phyloP scores from a whole-genome alignment of 352 stramenopile genomes.

The Thalassiosira livingstoniorum region DNA sequence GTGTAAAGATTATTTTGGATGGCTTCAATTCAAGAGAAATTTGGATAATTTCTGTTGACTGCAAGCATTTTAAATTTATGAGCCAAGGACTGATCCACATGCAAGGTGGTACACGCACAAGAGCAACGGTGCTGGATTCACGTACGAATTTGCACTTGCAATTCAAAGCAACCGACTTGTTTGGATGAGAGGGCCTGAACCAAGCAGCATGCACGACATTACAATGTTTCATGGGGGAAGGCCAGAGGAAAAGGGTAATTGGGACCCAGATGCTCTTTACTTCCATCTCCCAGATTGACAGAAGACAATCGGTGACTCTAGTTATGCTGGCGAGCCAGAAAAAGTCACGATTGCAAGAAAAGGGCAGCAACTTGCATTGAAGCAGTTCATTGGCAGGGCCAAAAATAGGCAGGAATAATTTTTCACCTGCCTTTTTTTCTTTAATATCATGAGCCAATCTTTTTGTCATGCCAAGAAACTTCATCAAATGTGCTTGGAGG shows the following conservation, averaged over 20 bases:
- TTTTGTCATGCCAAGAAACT: too few relatives aligned
- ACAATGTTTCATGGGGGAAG: conserved; percentile 22
- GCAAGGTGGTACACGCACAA: conserved; percentile 42
- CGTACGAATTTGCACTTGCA: conserved; percentile 47
- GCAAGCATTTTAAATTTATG: conserved; percentile 27
- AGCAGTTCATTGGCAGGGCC: not conserved
- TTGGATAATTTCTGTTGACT: conserved; percentile 36
- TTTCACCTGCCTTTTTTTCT: too few relatives aligned
- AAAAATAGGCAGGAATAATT: not conserved
- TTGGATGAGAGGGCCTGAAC: conserved; percentile 38
- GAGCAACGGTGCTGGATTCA: conserved; percentile 25
- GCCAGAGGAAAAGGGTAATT: not conserved
- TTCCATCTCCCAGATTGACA: not conserved
- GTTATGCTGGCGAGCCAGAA: conserved; percentile 1
- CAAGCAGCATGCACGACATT: conserved; percentile 15
- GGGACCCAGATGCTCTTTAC: conserved; percentile 18
- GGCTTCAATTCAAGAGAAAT: conserved; percentile 23
- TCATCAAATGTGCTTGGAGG: too few relatives aligned
- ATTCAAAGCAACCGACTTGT: conserved; percentile 19
- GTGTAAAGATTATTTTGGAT: conserved; percentile 12
- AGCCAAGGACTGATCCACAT: conserved; percentile 22
- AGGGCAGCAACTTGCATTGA: not conserved
- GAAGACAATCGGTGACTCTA: not conserved
- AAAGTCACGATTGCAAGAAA: not conserved
- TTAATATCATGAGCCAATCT: too few relatives aligned